Conservation (phyloP, 1,139 yeast genomes). For the Lodderomyces parapsilosis region DNA sequence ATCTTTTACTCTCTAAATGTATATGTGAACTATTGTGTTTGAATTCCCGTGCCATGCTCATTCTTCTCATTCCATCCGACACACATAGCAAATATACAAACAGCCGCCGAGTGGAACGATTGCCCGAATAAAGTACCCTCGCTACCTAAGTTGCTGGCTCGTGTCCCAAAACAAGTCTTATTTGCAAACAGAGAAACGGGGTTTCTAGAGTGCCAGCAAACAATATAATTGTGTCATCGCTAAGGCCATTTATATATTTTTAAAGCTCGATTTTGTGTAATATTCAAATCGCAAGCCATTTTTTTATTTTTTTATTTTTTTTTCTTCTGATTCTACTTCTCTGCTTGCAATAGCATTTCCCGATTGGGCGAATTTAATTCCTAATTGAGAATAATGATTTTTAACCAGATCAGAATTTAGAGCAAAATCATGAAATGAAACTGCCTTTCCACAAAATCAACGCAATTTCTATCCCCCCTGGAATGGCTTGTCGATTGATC, state of each 20-base stretch:
- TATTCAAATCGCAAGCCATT: neutral
- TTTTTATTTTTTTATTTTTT: neutral
- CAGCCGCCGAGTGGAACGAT: too few species aligned
- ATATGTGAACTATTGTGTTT: too few species aligned
- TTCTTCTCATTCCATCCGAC: too few species aligned
- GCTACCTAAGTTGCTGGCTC: neutral
- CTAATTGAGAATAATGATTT: neutral
- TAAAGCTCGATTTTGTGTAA: neutral
- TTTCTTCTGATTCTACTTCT: neutral
- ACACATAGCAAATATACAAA: too few species aligned
- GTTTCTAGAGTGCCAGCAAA: neutral
- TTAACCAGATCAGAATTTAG: neutral
- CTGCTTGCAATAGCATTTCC: neutral
- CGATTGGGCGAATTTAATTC: neutral
- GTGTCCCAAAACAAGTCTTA: neutral
- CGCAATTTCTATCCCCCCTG: neutral
- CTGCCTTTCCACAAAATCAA: neutral
- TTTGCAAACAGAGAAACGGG: neutral
- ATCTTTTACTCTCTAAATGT: too few species aligned
- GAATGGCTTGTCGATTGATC: conserved; percentile 1
- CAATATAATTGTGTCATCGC: too few species aligned
- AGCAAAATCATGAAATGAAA: neutral
- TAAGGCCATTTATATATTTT: too few species aligned
- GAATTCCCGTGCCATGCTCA: too few species aligned
- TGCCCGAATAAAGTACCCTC: too few species aligned